Evolutionary conservation across 179 eudicot genomes (phyloP), one percentile per base, ranked within the genome.

Genomic region (Amaranthus tricolor): DNA sequence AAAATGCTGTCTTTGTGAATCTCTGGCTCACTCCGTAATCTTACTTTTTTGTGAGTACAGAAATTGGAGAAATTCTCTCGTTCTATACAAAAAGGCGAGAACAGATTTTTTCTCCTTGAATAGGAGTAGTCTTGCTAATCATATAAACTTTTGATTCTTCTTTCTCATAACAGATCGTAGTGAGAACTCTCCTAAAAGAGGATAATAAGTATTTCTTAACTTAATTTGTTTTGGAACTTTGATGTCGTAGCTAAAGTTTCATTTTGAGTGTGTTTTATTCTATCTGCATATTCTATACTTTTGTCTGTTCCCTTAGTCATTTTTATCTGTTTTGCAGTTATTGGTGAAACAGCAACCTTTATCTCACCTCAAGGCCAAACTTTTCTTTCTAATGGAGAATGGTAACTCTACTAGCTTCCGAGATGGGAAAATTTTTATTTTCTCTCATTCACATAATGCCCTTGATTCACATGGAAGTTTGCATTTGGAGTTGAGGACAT

Each of bases 381-480:
- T 12, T 89, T 95, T 72, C 93, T 95, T 77, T 89, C 97, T 2
- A 93, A 93, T 79, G 98, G 99, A 40, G 99, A 93, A 86, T 95
- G 99, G 98, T 94, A 84, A 84, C 84, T 48, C 64, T 70, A 31
- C 20, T 40, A 71, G 71, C 74, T 61, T 62, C 56, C 40, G 44
- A 11, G 44, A 43, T 60, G 51, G 68, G 31, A 31, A 50, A 45
- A 11, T 59, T 63, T 68, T 49, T 54, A 17, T 61, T 12, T 19
- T 52, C 21, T 11, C 24, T 47, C 15, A 62, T 68, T 55, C 68
- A 64, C 55, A 51, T 15, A 4, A 50, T 43, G 24, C 51, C 76
- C 48, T 50, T 43, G 65, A 44, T 70, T 64, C 13, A 15, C 48
- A 24, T 62, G 56, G 61, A 45, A 63, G 19, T 61, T 58, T 24